A percentile compares a stretch with the other conserved stretches of the same genome.
phyloP scores from a whole-genome alignment of 257 asterid species.

The Phtheirospermum japonicum region DNA sequence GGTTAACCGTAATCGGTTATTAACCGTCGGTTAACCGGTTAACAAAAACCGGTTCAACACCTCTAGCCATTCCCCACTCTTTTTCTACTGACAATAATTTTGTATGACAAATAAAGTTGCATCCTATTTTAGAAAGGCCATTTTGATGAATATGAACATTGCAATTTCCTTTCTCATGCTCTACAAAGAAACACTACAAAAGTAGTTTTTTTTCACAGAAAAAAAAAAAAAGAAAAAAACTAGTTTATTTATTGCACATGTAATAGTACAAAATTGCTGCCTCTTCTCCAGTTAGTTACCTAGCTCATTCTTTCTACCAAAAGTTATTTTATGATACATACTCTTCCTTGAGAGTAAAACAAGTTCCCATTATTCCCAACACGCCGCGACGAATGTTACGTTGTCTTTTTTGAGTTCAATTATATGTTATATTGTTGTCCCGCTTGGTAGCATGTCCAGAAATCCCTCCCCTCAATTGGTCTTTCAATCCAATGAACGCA shows the following conservation, averaged over 20 bases:
- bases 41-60: too few species aligned
- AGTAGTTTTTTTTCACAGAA: too few species aligned
- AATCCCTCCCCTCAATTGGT: conserved; percentile 3
- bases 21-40: too few species aligned
- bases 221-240: not conserved
- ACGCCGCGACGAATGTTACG: not conserved
- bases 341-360: not conserved
- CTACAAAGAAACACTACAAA: too few species aligned
- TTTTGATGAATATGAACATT: too few species aligned
- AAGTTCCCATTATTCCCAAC: conserved; percentile 5
- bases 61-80: too few species aligned
- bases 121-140: too few species aligned
- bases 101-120: too few species aligned
- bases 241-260: conserved; percentile 35
- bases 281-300: conserved; percentile 9
- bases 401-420: not conserved
- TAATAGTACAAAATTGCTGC: conserved; percentile 30
- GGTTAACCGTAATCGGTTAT: too few species aligned
- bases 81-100: too few species aligned
- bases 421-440: not conserved
- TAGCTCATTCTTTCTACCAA: not conserved
- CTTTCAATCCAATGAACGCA: conserved; percentile 15
- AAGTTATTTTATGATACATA: not conserved
- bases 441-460: not conserved
- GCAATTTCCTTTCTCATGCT: too few species aligned